phyloP scores from a whole-genome alignment of 2,329 filamentous ascomycete genomes.

The Fusarium liriodendri region DNA sequence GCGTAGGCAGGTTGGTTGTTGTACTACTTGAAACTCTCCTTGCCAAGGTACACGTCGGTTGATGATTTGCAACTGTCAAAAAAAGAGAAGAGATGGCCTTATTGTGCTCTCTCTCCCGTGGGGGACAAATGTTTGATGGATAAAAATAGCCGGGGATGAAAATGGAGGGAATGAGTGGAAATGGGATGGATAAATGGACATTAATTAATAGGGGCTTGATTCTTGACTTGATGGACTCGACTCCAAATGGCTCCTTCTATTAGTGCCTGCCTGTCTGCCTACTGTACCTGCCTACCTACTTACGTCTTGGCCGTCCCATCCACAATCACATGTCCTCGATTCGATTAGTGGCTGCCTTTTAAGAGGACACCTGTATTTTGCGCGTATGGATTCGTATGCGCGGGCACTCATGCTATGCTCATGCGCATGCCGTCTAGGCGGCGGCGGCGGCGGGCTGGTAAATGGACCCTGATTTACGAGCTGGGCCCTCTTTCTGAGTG shows the following conservation, averaged over 20 bases:
- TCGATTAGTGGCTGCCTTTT: background rate
- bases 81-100: background rate
- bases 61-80: conserved; percentile 1
- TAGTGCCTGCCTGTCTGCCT: background rate
- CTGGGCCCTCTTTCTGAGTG: background rate
- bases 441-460: background rate
- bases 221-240: background rate
- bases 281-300: background rate
- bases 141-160: background rate
- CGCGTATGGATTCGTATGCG: background rate
- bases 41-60: background rate
- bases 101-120: background rate
- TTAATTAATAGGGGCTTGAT: background rate
- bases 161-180: background rate
- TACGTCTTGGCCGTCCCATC: background rate
- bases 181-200: background rate
- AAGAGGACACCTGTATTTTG: conserved; percentile 1
- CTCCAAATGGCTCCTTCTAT: background rate
- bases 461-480: background rate
- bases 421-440: background rate
- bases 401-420: too few relatives aligned
- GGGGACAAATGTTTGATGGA: background rate
- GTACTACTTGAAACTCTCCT: background rate
- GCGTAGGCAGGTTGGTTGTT: background rate
- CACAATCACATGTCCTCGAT: conserved; percentile 26